Percentiles rank a stretch among this genome's conserved stretches.
phyloP scores from a whole-genome alignment of 306 rosid species.

The Datisca glomerata region DNA sequence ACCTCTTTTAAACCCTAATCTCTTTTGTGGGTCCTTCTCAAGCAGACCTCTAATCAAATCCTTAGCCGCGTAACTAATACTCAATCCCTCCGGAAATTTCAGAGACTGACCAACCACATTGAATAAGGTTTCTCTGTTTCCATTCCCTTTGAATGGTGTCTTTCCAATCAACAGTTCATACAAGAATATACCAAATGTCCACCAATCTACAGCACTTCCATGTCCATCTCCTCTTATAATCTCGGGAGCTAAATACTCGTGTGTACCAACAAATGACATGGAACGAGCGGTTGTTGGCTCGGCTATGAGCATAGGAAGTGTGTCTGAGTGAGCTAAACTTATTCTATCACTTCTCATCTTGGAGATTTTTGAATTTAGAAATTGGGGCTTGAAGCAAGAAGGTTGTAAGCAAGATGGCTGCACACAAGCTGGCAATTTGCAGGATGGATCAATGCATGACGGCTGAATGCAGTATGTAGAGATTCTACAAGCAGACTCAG shows the following conservation, averaged over 20 bases:
- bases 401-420: slow-evolving; percentile 50
- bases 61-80: slow-evolving; percentile 33
- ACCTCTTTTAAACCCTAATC: slow-evolving; percentile 43
- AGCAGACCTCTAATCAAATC: slow-evolving; percentile 42
- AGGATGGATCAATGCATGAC: slow-evolving; percentile 41
- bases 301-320: slow-evolving; percentile 32
- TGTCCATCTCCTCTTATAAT: slow-evolving; percentile 58
- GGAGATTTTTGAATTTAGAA: slow-evolving; percentile 15
- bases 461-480: slow-evolving; percentile 34
- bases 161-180: slow-evolving; percentile 37
- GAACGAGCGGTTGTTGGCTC: slow-evolving; percentile 53
- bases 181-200: slow-evolving; percentile 54
- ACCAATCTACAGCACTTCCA: slow-evolving; percentile 65
- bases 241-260: slow-evolving; percentile 53
- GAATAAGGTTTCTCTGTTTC: slow-evolving; percentile 43
- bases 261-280: slow-evolving; percentile 56
- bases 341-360: slow-evolving; percentile 19
- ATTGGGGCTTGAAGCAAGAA: slow-evolving; percentile 40
- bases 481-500: slow-evolving; percentile 26
- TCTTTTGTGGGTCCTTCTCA: slow-evolving; percentile 41
- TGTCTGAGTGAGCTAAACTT: slow-evolving; percentile 16
- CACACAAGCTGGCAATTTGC: slow-evolving; percentile 39
- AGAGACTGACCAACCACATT: slow-evolving; percentile 42
- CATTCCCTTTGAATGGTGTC: slow-evolving; percentile 50
- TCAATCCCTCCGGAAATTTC: slow-evolving; percentile 34